Conservation (phyloP, 1,139 yeast species). For the Kodamaea sp. region DNA sequence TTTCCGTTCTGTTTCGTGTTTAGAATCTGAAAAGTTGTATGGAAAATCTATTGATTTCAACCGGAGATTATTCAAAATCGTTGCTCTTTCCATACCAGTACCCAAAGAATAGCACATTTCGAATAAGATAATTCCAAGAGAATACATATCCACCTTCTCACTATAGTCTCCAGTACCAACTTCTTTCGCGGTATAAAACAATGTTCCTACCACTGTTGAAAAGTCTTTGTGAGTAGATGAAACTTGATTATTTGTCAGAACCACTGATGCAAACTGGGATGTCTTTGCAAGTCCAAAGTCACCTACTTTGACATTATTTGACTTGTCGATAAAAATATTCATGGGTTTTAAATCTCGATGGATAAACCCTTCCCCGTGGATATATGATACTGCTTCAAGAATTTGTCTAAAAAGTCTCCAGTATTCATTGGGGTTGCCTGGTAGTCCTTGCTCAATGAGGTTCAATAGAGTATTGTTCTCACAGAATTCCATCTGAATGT, state of each 20-base stretch:
- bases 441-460: conserved; percentile 79
- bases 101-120: conserved; percentile 85
- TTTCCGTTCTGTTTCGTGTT: conserved; percentile 58
- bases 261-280: conserved; percentile 48
- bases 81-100: conserved; percentile 92
- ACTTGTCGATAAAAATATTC: conserved; percentile 91
- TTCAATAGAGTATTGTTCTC: conserved; percentile 89
- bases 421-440: conserved; percentile 70
- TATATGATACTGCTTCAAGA: conserved; percentile 86
- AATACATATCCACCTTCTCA: conserved; percentile 94
- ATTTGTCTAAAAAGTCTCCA: conserved; percentile 90
- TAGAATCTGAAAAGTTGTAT: conserved; percentile 52
- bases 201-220: conserved; percentile 92
- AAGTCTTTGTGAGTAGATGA: conserved; percentile 57
- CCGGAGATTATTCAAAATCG: conserved; percentile 65
- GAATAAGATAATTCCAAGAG: conserved; percentile 89
- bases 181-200: conserved; percentile 89
- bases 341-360: conserved; percentile 95
- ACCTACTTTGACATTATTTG: conserved; percentile 88
- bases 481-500: conserved; percentile 97
- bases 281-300: conserved; percentile 96
- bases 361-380: conserved; percentile 90
- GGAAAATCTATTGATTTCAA: conserved; percentile 65
- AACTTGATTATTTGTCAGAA: conserved; percentile 44
- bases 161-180: conserved; percentile 78